Base-by-base conservation (phyloP, 164 flowering plant genomes). In the Santalum album region DNA sequence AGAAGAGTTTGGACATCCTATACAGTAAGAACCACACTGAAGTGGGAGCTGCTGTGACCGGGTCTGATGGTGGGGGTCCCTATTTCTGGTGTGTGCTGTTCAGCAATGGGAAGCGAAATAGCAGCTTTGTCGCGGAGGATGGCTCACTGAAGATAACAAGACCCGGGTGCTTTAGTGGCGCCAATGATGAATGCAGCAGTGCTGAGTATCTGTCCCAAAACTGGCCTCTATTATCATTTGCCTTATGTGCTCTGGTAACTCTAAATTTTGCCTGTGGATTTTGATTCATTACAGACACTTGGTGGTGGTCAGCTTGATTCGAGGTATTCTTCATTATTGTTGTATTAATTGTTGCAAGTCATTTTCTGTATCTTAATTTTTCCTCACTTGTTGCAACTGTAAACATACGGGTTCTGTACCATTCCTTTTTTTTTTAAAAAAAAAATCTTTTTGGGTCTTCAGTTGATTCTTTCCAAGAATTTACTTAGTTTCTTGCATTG, bases 41-140 rank as follows among this genome's bases (percentile, higher is more conserved):
- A 71, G 80, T 84, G 12, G 96, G 96, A 4, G 98, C 95, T 51
- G 96, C 82, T 1, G 96, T 84, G 22, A 83, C 76, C 40, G 96
- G 94, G 44, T 65, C 70, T 1, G 90, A 76, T 69, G 92, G 95
- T 14, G 96, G 95, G 1, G 39, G 79, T 7, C 96, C 98, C 2
- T 88, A 88, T 55, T 91, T 91, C 69, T 91, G 98, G 98, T 88
- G 96, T 55, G 79, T 91, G 40, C 63, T 91, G 38, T 88, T 91
- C 66, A 84, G 96, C 45, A 71, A 52, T 54, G 87, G 81, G 27
- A 12, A 38, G 17, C 16, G 42, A 3, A 15, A 15, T 14, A 11
- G 16, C 17, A 38, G 16, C 14, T 38, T 38, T 38, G 42, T 14
- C 17, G 15, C 14, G 14, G 42, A 38, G 17, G 42, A 14, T 38